Base-by-base conservation (phyloP, 139 green algal species). In the Tetraselmis chui region DNA sequence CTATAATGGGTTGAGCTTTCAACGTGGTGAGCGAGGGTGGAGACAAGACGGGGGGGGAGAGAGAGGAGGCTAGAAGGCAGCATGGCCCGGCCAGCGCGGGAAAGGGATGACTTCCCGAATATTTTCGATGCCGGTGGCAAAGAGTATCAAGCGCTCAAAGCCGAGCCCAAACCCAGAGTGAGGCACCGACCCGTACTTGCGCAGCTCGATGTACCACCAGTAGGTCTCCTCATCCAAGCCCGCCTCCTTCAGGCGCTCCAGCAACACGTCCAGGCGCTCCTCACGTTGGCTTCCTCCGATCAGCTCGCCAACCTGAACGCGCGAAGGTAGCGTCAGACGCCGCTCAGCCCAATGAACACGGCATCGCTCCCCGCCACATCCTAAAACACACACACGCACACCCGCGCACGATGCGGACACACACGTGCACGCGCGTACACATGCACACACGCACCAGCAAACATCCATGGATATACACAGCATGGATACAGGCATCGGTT, bases 61-160 rank as follows among this genome's bases (percentile, higher is more conserved):
- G n/a, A n/a, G n/a, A n/a, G n/a, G n/a, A n/a, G n/a, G n/a, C n/a
- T n/a, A 97, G 87, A 88, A 97, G 1, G 89, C 82, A 23, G 92
- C 94, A 82, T 97, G 94, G 76, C 96, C 96, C 1, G 97, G 97
- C 92, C 94, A 98, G 29, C 97, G 87, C 0, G 97, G 97, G 92
- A 99, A 99, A 75, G 97, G 97, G 82, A 99, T 99, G 77, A 95
- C 94, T 45, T 99, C 97, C 0, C 97, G 90, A 83, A 99, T 99
- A 93, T 99, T 99, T 30, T 98, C 93, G n/a, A 99, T 89, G n/a
- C 97, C 97, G 1, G 97, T 99, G 80, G 93, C 91, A 89, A 99
- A 99, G 76, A 98, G 89, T 28, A 99, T 90, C 59, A 99, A 90
- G 31, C 97, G 93, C 92, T 99, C 97, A 88, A 99, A 99, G 76